A percentile compares a stretch with the other conserved stretches of the same genome.
phyloP scores from a whole-genome alignment of 768 basidiomycete species.

The Tulasnella sp. region DNA sequence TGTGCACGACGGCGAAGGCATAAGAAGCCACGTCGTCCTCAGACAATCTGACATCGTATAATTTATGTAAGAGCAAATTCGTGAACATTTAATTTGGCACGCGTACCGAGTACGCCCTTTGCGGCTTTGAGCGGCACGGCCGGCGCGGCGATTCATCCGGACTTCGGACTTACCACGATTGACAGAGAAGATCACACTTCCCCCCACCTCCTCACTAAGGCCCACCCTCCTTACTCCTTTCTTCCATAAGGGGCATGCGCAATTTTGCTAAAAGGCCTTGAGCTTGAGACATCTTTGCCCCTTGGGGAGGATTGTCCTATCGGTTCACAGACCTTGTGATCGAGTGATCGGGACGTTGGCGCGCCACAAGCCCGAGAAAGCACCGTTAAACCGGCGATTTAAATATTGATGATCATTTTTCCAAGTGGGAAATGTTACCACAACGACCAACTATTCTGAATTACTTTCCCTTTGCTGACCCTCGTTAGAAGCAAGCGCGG shows the following conservation, averaged over 20 bases:
- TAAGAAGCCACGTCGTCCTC: neutral
- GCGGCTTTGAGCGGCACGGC: neutral
- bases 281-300: slow-evolving; percentile 13
- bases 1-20: no score
- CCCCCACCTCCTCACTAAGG: neutral
- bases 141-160: neutral
- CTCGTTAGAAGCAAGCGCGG: neutral
- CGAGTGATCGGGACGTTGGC: neutral
- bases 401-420: neutral
- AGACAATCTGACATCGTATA: neutral
- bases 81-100: no score
- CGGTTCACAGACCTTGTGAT: neutral
- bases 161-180: neutral
- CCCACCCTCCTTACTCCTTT: neutral
- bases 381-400: neutral
- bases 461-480: neutral
- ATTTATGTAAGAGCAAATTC: no score
- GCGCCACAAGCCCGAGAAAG: slow-evolving; percentile 3
- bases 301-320: slow-evolving; percentile 1
- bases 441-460: neutral
- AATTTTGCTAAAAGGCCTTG: slow-evolving; percentile 1
- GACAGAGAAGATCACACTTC: neutral
- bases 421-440: slow-evolving; percentile 9
- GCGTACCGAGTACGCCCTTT: neutral
- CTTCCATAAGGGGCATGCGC: neutral